phyloP scores from a whole-genome alignment of 2,329 filamentous ascomycete species.

The Stagonosporopsis tanaceti region DNA sequence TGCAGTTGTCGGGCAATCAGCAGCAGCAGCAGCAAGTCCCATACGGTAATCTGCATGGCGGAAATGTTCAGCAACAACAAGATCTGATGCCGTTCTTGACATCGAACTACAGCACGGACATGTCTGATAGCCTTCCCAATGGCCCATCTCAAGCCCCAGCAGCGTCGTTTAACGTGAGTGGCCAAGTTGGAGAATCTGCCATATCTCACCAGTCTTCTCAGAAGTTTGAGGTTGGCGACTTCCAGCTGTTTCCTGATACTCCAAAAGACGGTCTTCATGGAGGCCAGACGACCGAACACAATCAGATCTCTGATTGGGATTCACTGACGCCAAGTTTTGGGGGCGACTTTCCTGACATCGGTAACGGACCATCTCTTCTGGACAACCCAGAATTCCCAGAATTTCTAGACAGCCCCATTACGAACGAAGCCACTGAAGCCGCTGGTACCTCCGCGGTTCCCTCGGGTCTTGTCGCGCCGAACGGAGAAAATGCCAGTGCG shows the following conservation, averaged over 20 bases:
- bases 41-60: background rate
- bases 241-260: background rate
- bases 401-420: background rate
- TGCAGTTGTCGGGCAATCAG: background rate
- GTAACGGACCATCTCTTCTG: background rate
- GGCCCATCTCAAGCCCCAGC: background rate
- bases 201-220: background rate
- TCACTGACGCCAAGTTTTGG: background rate
- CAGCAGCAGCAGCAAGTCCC: background rate
- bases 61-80: background rate
- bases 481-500: background rate
- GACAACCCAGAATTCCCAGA: background rate
- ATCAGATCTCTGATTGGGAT: background rate
- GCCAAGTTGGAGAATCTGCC: background rate
- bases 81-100: background rate
- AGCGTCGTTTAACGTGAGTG: background rate
- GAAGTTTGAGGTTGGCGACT: background rate
- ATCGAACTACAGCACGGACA: background rate
- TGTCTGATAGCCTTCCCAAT: background rate
- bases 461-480: background rate
- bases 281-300: background rate
- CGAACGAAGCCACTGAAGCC: background rate
- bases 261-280: background rate
- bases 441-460: background rate
- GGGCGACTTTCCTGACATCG: background rate